These are phyloP conservation scores for Geotrichum citri-aurantii DNA, from an alignment of 1,139 yeast species.

Conservation along the genomic window DNA sequence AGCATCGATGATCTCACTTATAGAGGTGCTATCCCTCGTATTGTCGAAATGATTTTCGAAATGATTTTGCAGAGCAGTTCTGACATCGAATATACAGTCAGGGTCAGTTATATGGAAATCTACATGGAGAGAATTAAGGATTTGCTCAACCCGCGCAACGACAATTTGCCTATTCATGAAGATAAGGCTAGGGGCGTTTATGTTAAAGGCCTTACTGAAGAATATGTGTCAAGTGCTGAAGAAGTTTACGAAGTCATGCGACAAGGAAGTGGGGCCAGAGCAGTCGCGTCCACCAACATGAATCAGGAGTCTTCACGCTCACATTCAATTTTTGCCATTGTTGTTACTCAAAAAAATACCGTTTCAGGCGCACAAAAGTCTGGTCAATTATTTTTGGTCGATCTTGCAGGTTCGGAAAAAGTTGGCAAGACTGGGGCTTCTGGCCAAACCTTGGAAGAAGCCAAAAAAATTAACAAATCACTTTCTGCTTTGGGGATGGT, in stretches of 20 bases:
- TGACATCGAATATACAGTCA: slow-evolving; percentile 61
- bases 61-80: slow-evolving; percentile 46
- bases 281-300: slow-evolving; percentile 63
- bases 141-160: slow-evolving; percentile 40
- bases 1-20: slow-evolving; percentile 34
- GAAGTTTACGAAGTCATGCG: slow-evolving; percentile 55
- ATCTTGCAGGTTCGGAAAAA: slow-evolving; percentile 85
- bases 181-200: slow-evolving; percentile 60
- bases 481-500: slow-evolving; percentile 76
- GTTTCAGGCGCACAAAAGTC: slow-evolving; percentile 54
- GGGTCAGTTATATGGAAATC: slow-evolving; percentile 74
- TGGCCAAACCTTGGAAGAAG: slow-evolving; percentile 73
- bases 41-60: slow-evolving; percentile 59
- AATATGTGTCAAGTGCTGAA: slow-evolving; percentile 51
- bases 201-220: slow-evolving; percentile 61
- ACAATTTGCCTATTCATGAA: slow-evolving; percentile 55
- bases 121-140: slow-evolving; percentile 75
- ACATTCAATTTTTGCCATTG: slow-evolving; percentile 74
- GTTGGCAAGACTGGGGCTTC: slow-evolving; percentile 73
- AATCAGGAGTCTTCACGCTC: slow-evolving; percentile 73
- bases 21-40: slow-evolving; percentile 67
- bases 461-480: slow-evolving; percentile 75
- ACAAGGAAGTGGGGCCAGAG: slow-evolving; percentile 52
- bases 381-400: slow-evolving; percentile 71
- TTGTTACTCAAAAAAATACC: slow-evolving; percentile 54